A percentile compares a stretch with the other conserved stretches of the same genome.
Conservation (phyloP, 129 eudicot genomes). For the Sambucus nigra region DNA sequence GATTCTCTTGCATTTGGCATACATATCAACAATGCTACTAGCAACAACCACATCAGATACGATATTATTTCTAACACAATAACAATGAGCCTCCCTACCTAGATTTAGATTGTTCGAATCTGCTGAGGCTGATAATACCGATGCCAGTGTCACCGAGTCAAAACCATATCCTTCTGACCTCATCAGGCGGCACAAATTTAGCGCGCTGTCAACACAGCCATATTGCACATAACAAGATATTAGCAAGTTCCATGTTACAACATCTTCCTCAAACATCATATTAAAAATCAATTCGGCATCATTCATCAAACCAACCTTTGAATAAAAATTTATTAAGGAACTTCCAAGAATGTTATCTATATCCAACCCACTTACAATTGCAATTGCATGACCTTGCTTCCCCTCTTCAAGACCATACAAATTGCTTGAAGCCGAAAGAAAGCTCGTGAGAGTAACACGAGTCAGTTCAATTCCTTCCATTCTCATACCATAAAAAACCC, state of each 20-base stretch:
- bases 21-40: conserved; percentile 50
- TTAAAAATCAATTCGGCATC: conserved; percentile 52
- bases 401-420: conserved; percentile 46
- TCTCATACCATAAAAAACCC: conserved; percentile 46
- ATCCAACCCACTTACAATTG: conserved; percentile 37
- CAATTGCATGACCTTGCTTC: conserved; percentile 60
- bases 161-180: conserved; percentile 34
- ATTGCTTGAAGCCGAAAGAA: conserved; percentile 60
- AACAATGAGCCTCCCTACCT: conserved; percentile 54
- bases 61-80: conserved; percentile 35
- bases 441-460: conserved; percentile 44
- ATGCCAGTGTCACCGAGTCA: conserved; percentile 54
- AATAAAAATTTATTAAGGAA: conserved; percentile 48
- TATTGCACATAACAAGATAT: conserved; percentile 52
- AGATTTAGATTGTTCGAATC: conserved; percentile 26
- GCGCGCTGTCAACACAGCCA: conserved; percentile 16
- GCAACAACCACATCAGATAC: conserved; percentile 31
- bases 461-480: conserved; percentile 46
- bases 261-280: conserved; percentile 51
- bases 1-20: conserved; percentile 51
- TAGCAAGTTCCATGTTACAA: conserved; percentile 63
- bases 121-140: conserved; percentile 42
- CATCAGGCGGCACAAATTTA: conserved; percentile 36
- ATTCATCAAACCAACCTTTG: conserved; percentile 41
- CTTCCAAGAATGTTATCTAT: conserved; percentile 43